Evolutionary conservation across 1,139 yeast species (phyloP).

Genomic region (Meyerozyma guilliermondii): DNA sequence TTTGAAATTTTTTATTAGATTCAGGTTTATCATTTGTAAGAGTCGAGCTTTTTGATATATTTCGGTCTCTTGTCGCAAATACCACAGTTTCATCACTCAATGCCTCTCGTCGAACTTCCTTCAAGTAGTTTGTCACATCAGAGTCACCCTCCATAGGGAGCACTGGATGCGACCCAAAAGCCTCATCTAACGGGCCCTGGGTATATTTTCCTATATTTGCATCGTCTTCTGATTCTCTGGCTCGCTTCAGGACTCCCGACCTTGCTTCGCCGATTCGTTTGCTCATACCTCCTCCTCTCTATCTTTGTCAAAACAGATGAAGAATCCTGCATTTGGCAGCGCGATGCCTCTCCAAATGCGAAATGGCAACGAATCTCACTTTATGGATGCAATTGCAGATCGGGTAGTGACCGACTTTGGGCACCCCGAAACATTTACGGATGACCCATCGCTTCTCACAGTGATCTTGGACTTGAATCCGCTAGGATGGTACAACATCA

Average conservation of each 20-base stretch:
- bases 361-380: background rate
- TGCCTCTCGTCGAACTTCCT: slow-evolving; percentile 28
- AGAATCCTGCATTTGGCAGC: background rate
- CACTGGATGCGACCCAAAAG: slow-evolving; percentile 12
- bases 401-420: slow-evolving; percentile 50
- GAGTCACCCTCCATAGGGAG: slow-evolving; percentile 10
- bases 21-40: background rate
- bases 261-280: background rate
- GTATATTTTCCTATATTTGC: background rate
- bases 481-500: slow-evolving; percentile 61
- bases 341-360: background rate
- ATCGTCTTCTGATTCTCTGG: background rate
- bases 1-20: background rate
- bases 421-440: slow-evolving; percentile 33
- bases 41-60: too few species aligned
- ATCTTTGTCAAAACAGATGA: background rate
- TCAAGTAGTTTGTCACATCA: slow-evolving; percentile 24
- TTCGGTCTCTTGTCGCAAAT: slow-evolving; percentile 8
- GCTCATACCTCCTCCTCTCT: background rate
- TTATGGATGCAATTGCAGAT: slow-evolving; percentile 75
- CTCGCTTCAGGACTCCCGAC: background rate
- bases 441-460: slow-evolving; percentile 77
- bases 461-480: slow-evolving; percentile 80
- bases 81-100: slow-evolving; percentile 16
- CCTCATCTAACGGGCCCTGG: slow-evolving; percentile 12